These are phyloP conservation scores for barley (Hordeum vulgare) DNA, from an alignment of 176 grass and related monocot species.

Conservation along the genomic window DNA sequence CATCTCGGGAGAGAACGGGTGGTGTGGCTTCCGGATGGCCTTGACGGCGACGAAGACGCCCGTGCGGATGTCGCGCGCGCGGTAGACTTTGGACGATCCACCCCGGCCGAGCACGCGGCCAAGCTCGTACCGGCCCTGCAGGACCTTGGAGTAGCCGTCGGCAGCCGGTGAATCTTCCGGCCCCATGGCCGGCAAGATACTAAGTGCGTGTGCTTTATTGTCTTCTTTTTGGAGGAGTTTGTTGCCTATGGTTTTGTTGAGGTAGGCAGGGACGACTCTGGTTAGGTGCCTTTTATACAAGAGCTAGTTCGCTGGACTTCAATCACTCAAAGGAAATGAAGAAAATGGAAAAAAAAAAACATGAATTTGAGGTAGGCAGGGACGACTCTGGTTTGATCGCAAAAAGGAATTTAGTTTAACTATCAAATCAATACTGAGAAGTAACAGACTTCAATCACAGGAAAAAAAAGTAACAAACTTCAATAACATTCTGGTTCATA, in stretches of 20 bases:
- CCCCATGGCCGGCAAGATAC: background rate
- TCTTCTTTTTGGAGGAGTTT: background rate
- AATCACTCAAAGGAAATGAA: no score
- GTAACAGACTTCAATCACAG: no score
- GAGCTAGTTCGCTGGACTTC: background rate
- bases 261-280: background rate
- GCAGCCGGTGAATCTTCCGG: background rate
- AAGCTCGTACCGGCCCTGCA: constrained; percentile 24
- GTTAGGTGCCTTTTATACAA: background rate
- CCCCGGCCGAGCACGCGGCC: constrained; percentile 26
- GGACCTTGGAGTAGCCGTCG: background rate
- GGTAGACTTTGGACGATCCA: constrained; percentile 23
- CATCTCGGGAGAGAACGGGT: background rate
- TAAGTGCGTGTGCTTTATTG: background rate
- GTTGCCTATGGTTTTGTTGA: background rate
- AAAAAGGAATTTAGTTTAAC: no score
- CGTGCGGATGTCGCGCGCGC: constrained; percentile 11
- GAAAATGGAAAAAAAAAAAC: no score
- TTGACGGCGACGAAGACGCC: constrained; percentile 17
- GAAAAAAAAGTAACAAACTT: no score
- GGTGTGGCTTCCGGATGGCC: constrained; percentile 13
- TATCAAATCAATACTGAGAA: no score
- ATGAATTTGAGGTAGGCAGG: no score
- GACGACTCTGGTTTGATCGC: no score
- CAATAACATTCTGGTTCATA: no score